A percentile compares a stretch with the other conserved stretches of the same genome.
These are phyloP conservation scores for Hydnum rufescens DNA, from an alignment of 768 basidiomycete genomes.

Conservation along the genomic window DNA sequence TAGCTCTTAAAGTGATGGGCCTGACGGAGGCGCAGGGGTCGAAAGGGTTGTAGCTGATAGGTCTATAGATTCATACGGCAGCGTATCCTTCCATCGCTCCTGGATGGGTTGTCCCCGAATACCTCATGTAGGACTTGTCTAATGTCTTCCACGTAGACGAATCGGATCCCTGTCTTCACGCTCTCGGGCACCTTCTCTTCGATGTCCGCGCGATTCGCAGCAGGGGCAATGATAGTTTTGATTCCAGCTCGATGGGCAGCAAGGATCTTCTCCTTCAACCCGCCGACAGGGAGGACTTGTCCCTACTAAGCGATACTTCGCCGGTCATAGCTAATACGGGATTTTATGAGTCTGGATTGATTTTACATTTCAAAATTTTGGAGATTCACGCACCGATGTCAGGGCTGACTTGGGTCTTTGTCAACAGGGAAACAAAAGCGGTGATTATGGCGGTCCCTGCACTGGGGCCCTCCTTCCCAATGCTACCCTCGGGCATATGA, in stretches of 20 bases:
- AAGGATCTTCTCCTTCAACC: conserved; percentile 88
- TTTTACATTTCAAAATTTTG: no score
- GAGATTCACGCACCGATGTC: conserved; percentile 52
- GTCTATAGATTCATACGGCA: conserved; percentile 16
- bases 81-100: conserved; percentile 49
- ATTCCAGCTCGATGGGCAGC: conserved; percentile 95
- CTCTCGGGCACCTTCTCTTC: conserved; percentile 94
- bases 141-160: conserved; percentile 91
- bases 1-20: not conserved
- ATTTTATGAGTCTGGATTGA: not conserved
- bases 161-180: conserved; percentile 84
- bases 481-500: conserved; percentile 90
- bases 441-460: conserved; percentile 88
- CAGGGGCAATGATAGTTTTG: conserved; percentile 74
- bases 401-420: conserved; percentile 59
- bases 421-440: conserved; percentile 83
- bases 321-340: conserved; percentile 77
- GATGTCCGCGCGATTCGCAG: conserved; percentile 80
- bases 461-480: conserved; percentile 90
- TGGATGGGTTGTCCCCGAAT: conserved; percentile 39
- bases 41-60: not conserved
- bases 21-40: not conserved
- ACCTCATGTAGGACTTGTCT: conserved; percentile 76
- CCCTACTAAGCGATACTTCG: conserved; percentile 87
- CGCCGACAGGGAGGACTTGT: conserved; percentile 93